phyloP scores from a whole-genome alignment of 352 stramenopile genomes.

The Stephanocyclus meneghinianus region DNA sequence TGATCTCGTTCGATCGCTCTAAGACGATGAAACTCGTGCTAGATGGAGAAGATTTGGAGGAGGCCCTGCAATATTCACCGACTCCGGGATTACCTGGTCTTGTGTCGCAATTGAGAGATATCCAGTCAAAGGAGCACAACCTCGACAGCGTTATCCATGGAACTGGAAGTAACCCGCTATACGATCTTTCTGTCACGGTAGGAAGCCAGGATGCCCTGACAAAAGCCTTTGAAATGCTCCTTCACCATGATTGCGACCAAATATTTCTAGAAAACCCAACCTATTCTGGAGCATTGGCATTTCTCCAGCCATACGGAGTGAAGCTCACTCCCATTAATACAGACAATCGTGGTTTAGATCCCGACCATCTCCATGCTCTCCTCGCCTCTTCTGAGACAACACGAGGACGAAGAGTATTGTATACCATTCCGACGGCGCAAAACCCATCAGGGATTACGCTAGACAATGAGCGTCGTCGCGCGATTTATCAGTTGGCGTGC shows the following conservation, averaged over 20 bases:
- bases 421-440: constrained; percentile 73
- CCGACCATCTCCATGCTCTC: constrained; percentile 41
- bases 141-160: not conserved
- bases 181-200: constrained; percentile 51
- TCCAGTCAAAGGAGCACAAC: constrained; percentile 64
- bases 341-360: constrained; percentile 63
- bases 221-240: constrained; percentile 79
- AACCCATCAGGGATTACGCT: constrained; percentile 77
- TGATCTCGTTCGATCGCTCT: not conserved
- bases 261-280: constrained; percentile 73
- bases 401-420: constrained; percentile 60
- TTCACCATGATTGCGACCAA: constrained; percentile 51
- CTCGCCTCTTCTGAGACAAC: constrained; percentile 47
- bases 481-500: constrained; percentile 61
- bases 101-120: constrained; percentile 41
- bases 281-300: constrained; percentile 71
- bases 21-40: constrained; percentile 29
- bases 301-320: constrained; percentile 57
- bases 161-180: not conserved
- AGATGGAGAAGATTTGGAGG: constrained; percentile 26
- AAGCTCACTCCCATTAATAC: constrained; percentile 58
- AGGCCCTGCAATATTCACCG: constrained; percentile 74
- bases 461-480: constrained; percentile 45
- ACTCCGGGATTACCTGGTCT: constrained; percentile 66
- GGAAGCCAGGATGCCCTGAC: constrained; percentile 74